phyloP scores from a whole-genome alignment of 225 moss, liverwort and hornwort species.

The Bryum argenteum region DNA sequence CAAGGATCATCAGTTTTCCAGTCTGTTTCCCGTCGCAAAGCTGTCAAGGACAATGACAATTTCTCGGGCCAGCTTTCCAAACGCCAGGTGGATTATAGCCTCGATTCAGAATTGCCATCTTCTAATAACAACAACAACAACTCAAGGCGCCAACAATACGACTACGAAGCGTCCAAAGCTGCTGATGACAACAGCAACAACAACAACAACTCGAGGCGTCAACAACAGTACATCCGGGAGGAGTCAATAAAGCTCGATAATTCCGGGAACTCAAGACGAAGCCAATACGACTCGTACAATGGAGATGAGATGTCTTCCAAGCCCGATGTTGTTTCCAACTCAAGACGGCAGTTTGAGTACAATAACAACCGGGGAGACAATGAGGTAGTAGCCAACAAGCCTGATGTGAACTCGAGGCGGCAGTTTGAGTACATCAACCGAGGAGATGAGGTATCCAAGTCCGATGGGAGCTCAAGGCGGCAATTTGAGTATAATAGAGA shows the following conservation, averaged over 20 bases:
- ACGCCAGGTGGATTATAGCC: constrained; percentile 41
- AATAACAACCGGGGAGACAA: constrained; percentile 30
- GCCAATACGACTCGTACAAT: background rate
- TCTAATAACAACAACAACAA: constrained; percentile 25
- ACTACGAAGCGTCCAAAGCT: constrained; percentile 33
- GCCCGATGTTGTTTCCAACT: constrained; percentile 2
- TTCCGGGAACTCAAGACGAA: background rate
- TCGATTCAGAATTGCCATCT: constrained; percentile 23
- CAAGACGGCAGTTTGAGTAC: constrained; percentile 18
- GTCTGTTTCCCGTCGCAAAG: background rate
- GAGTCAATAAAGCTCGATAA: constrained; percentile 9
- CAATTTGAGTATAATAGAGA: constrained; percentile 17
- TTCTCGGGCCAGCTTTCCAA: constrained; percentile 33
- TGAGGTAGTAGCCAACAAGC: constrained; percentile 18
- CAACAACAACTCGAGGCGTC: constrained; percentile 1
- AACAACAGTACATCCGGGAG: constrained; percentile 39
- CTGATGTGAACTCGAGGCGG: constrained; percentile 30
- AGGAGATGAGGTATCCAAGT: constrained; percentile 26
- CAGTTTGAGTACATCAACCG: constrained; percentile 24
- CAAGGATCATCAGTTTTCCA: background rate
- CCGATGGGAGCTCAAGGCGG: constrained; percentile 26
- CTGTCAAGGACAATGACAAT: constrained; percentile 50
- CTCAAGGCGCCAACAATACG: constrained; percentile 45
- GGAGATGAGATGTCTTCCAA: background rate
- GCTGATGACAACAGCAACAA: constrained; percentile 12